Conservation (phyloP, 1,139 yeast species). For the Candida pseudoviswanathii region DNA sequence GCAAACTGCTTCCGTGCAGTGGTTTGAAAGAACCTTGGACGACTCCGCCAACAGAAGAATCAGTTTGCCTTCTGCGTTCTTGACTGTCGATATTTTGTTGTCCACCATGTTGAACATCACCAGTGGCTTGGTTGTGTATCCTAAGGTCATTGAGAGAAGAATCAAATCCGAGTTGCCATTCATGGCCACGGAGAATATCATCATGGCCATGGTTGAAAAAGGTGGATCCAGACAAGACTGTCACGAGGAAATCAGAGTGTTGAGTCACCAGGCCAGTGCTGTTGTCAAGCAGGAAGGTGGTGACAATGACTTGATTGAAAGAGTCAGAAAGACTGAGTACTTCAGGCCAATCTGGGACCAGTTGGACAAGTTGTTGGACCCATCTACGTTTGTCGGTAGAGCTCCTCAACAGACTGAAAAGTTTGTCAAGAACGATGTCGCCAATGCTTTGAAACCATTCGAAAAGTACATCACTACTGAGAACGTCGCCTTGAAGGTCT, state of each 20-base stretch:
- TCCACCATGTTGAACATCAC: constrained; percentile 90
- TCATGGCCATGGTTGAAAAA: constrained; percentile 99
- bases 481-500: constrained; percentile 54
- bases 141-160: constrained; percentile 97
- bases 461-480: constrained; percentile 60
- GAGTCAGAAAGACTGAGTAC: constrained; percentile 77
- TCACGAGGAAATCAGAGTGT: constrained; percentile 95
- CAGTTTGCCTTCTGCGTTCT: constrained; percentile 92
- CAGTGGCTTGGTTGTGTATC: constrained; percentile 95
- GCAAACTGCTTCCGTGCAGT: constrained; percentile 96
- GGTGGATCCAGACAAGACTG: constrained; percentile 98
- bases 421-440: constrained; percentile 83
- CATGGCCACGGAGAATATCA: constrained; percentile 99
- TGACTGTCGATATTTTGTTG: constrained; percentile 91
- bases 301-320: constrained; percentile 92
- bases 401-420: constrained; percentile 98
- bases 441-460: constrained; percentile 76
- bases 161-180: constrained; percentile 93
- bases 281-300: constrained; percentile 99
- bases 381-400: constrained; percentile 95
- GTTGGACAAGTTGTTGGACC: constrained; percentile 79
- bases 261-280: constrained; percentile 95
- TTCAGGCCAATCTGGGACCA: constrained; percentile 89
- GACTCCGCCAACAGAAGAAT: constrained; percentile 98
- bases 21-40: constrained; percentile 99